These are phyloP conservation scores for Lachnellula subtilissima DNA, from an alignment of 2,329 filamentous ascomycete species.

Conservation along the genomic window DNA sequence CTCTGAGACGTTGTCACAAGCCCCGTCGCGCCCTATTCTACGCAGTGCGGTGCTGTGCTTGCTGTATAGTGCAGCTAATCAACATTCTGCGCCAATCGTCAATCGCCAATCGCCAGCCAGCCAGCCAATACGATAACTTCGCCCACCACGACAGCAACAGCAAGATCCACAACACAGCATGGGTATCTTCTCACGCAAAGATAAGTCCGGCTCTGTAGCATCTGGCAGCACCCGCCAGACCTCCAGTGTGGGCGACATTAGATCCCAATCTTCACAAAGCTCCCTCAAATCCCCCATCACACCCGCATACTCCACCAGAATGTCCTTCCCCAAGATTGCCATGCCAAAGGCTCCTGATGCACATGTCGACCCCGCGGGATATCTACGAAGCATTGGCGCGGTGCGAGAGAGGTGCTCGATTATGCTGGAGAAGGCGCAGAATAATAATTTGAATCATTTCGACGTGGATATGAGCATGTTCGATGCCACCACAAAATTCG, in stretches of 20 bases:
- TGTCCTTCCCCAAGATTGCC: constrained; percentile 54
- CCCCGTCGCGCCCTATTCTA: too few relatives aligned
- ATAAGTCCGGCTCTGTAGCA: constrained; percentile 21
- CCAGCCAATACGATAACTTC: neutral
- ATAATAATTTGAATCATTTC: constrained; percentile 65
- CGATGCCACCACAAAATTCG: constrained; percentile 60
- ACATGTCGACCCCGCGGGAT: constrained; percentile 79
- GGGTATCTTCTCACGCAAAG: constrained; percentile 30
- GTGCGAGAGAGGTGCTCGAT: constrained; percentile 68
- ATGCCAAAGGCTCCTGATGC: constrained; percentile 85
- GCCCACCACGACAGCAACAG: neutral
- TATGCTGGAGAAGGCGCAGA: constrained; percentile 61
- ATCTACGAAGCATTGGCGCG: constrained; percentile 82
- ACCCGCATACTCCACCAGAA: constrained; percentile 22
- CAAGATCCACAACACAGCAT: constrained; percentile 12
- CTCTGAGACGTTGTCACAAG: too few relatives aligned
- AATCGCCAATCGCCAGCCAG: neutral
- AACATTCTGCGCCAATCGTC: too few relatives aligned
- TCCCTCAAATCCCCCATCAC: constrained; percentile 28
- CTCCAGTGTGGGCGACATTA: constrained; percentile 20
- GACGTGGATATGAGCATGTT: constrained; percentile 67
- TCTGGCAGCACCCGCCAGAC: constrained; percentile 18
- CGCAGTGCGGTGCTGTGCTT: too few relatives aligned
- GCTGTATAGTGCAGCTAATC: too few relatives aligned
- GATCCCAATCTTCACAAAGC: constrained; percentile 25